These are phyloP conservation scores for Peronosclerospora sorghi DNA, from an alignment of 352 stramenopile genomes.

Conservation along the genomic window DNA sequence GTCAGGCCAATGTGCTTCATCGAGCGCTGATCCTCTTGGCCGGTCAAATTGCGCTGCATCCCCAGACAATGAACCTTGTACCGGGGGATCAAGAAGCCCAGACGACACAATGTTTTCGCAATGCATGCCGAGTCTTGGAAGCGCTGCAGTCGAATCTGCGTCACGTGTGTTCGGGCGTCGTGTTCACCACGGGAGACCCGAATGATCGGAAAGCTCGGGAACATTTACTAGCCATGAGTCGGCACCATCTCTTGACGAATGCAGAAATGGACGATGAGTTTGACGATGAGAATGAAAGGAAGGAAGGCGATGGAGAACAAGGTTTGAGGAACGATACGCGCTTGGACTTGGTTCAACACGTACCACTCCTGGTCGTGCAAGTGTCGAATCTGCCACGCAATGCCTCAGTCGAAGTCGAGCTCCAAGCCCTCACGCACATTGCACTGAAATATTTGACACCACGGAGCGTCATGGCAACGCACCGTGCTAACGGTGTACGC, in stretches of 20 bases:
- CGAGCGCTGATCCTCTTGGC: conserved; percentile 88
- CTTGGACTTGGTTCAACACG: conserved; percentile 30
- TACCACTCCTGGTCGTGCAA: conserved; percentile 49
- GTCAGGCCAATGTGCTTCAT: conserved; percentile 92
- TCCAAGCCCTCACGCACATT: conserved; percentile 61
- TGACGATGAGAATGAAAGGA: conserved; percentile 45
- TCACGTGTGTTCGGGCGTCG: conserved; percentile 50
- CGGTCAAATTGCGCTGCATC: conserved; percentile 94
- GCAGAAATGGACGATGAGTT: conserved; percentile 40
- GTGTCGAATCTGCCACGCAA: conserved; percentile 58
- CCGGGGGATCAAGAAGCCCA: conserved; percentile 31
- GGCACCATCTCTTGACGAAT: conserved; percentile 27
- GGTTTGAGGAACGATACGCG: conserved; percentile 46
- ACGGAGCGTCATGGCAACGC: conserved; percentile 5
- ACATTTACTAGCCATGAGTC: conserved; percentile 10
- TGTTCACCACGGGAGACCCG: conserved; percentile 39
- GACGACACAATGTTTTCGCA: conserved; percentile 43
- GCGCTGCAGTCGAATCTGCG: conserved; percentile 71
- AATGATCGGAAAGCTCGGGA: conserved; percentile 24
- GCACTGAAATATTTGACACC: conserved; percentile 42
- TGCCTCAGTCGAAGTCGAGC: conserved; percentile 65
- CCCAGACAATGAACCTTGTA: conserved; percentile 90
- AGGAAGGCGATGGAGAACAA: conserved; percentile 68
- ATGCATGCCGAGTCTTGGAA: conserved; percentile 58
- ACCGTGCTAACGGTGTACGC: conserved; percentile 2